A percentile compares a stretch with the other conserved stretches of the same genome.
Conservation (phyloP, 371 early-diverging fungal genomes). For the Mycotypha africana region DNA sequence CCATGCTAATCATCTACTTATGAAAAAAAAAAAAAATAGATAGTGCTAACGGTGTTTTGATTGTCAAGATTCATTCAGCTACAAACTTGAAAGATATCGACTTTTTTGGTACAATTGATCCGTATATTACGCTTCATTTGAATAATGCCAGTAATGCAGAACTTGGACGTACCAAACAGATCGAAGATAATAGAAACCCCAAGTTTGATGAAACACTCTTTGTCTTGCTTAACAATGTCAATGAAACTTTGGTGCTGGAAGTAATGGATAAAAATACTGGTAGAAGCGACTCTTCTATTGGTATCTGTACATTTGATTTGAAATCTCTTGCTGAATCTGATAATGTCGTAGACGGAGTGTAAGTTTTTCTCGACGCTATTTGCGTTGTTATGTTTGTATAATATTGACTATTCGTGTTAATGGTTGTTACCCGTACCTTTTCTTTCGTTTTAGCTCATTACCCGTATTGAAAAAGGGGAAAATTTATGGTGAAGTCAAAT, state of each 20-base stretch:
- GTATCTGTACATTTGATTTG: conserved; percentile 53
- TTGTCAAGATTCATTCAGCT: conserved; percentile 72
- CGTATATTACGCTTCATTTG: conserved; percentile 70
- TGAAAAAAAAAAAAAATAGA: no score
- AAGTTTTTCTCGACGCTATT: conserved; percentile 1
- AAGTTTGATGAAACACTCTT: conserved; percentile 44
- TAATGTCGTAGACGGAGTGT: conserved; percentile 29
- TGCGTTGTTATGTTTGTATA: no score
- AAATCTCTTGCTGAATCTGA: conserved; percentile 47
- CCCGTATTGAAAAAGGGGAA: conserved; percentile 38
- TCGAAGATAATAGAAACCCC: conserved; percentile 52
- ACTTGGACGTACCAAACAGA: conserved; percentile 51
- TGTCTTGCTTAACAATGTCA: conserved; percentile 32
- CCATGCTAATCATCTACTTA: no score
- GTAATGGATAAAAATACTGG: conserved; percentile 42
- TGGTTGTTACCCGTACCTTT: no score
- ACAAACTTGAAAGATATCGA: conserved; percentile 80
- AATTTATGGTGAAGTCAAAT: conserved; percentile 38
- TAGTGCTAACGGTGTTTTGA: conserved; percentile 80
- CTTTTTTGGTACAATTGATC: conserved; percentile 82
- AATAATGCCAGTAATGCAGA: conserved; percentile 59
- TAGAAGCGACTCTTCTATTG: conserved; percentile 33
- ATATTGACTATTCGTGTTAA: no score
- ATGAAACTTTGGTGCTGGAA: conserved; percentile 29
- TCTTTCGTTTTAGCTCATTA: conserved; percentile 13